Evolutionary conservation across 2,329 filamentous ascomycete species (phyloP), one percentile per base, ranked within the genome.

Genomic region (Rhytidhysteron rufulum): DNA sequence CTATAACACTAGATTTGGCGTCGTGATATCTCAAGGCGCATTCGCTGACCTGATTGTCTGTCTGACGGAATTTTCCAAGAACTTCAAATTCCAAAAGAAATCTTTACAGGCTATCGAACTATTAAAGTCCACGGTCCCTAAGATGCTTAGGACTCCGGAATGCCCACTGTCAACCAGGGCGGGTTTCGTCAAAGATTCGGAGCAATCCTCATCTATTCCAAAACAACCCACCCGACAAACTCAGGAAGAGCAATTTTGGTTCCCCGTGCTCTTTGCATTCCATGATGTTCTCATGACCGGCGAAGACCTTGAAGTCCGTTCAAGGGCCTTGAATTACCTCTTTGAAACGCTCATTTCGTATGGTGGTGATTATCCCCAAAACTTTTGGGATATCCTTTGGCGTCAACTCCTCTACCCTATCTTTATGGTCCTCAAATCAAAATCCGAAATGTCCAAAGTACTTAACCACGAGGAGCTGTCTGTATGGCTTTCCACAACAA

Each of bases 341-440:
- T 99, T 99, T 55, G 91, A 97, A 43, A 89, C 89, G 0, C 75
- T 99, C 5, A 83, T 95, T 43, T 82, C 81, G 47, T 93, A 97
- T 53, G 93, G 94, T 25, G 86, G 88, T 15, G 86, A 88, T 51
- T 99, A 96, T 56, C 89, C 91, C 3, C 74, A 83, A 1, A 88
- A 95, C 39, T 99, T 99, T 63, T 99, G 93, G 93, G 93, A 99
- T 63, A 95, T 93, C 15, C 77, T 99, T 1, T 98, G 93, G 90
- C 82, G 91, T 36, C 93, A 99, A 63, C 80, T 98, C 43, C 78
- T 99, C 1, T 97, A 95, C 54, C 94, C 93, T 1, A 99, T 98
- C 52, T 99, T 99, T 70, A 90, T 97, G 78, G 94, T 98, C 2
- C 70, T 99, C 31, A 89, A 95, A 51, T 96, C 93, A 15, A 88